A percentile compares a stretch with the other conserved stretches of the same genome.
These are phyloP conservation scores for Alternaria brassicae DNA, from an alignment of 2,329 filamentous ascomycete genomes.

Conservation along the genomic window DNA sequence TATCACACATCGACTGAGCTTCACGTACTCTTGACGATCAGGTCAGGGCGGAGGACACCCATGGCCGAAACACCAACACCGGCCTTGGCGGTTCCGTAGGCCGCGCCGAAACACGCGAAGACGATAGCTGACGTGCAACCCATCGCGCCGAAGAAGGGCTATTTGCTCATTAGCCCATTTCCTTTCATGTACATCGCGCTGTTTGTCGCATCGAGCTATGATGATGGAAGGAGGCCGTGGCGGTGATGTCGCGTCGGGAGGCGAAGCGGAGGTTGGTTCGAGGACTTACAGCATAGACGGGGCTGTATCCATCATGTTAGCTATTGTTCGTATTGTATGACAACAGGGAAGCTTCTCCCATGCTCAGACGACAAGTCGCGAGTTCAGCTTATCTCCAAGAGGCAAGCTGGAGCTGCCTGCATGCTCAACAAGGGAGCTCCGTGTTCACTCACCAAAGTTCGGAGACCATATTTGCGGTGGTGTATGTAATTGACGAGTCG, in stretches of 20 bases:
- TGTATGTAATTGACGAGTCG: slow-evolving; percentile 27
- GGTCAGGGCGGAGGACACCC: slow-evolving; percentile 95
- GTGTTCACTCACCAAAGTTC: slow-evolving; percentile 77
- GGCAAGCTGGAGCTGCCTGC: slow-evolving; percentile 49
- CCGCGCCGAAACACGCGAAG: slow-evolving; percentile 95
- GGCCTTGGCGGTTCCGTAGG: slow-evolving; percentile 98
- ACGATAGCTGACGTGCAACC: slow-evolving; percentile 94
- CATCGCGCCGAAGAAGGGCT: slow-evolving; percentile 97
- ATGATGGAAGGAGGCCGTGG: slow-evolving; percentile 19
- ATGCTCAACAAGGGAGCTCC: slow-evolving; percentile 38
- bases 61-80: slow-evolving; percentile 98
- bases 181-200: slow-evolving; percentile 3
- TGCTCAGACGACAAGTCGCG: slow-evolving; percentile 22
- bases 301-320: slow-evolving; percentile 64
- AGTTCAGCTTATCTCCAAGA: slow-evolving; percentile 47
- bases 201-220: slow-evolving; percentile 17
- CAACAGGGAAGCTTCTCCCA: slow-evolving; percentile 7
- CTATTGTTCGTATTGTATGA: slow-evolving; percentile 24
- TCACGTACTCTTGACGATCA: slow-evolving; percentile 96
- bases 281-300: slow-evolving; percentile 96
- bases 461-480: slow-evolving; percentile 70
- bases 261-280: slow-evolving; percentile 28
- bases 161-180: slow-evolving; percentile 36
- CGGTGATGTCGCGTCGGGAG: slow-evolving; percentile 32
- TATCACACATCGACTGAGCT: not conserved